Evolutionary conservation across 1,139 yeast genomes (phyloP).

Genomic region (Suhomyces terraborum): DNA sequence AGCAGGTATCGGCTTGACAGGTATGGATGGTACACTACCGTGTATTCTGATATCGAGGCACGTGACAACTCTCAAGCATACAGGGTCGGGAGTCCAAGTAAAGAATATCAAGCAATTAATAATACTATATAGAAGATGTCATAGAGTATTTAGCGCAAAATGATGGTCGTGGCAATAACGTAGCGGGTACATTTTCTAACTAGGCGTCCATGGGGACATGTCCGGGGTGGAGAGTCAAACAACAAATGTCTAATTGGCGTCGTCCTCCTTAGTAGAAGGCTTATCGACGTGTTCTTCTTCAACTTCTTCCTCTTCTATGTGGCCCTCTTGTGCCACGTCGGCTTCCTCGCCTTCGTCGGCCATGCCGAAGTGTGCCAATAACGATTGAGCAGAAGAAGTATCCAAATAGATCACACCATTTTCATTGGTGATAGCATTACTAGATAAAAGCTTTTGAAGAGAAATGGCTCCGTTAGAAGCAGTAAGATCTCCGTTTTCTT

Average conservation of each 20-base stretch:
- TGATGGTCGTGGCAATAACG: constrained; percentile 14
- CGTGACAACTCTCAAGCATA: too few species aligned
- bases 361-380: constrained; percentile 54
- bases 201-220: neutral
- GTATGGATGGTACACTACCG: too few species aligned
- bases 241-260: constrained; percentile 16
- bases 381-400: constrained; percentile 49
- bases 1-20: too few species aligned
- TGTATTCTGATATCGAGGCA: neutral
- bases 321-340: constrained; percentile 24
- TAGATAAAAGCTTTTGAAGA: constrained; percentile 53
- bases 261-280: constrained; percentile 21
- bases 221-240: neutral
- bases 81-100: too few species aligned
- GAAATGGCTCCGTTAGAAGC: constrained; percentile 48
- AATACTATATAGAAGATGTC: constrained; percentile 10
- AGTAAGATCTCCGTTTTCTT: constrained; percentile 26
- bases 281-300: constrained; percentile 25
- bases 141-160: constrained; percentile 7
- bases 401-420: constrained; percentile 60
- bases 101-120: constrained; percentile 10
- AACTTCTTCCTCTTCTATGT: constrained; percentile 20
- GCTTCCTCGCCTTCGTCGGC: constrained; percentile 24
- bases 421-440: constrained; percentile 55
- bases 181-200: neutral